Conservation (phyloP, 2,329 filamentous ascomycete species). For the Scedosporium dehoogii region DNA sequence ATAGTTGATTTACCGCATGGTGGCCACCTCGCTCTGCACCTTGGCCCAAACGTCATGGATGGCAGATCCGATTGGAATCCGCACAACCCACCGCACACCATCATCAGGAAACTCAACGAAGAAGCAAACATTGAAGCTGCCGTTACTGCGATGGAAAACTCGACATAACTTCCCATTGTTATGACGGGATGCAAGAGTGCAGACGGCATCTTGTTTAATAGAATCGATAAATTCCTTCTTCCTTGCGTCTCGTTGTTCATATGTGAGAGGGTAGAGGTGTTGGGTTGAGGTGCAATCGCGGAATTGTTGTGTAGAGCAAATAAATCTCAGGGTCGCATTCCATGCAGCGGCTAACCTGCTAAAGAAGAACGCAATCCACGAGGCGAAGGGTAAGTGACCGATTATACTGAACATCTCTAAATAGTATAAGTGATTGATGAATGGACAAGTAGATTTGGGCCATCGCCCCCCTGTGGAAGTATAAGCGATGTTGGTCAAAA, state of each 20-base stretch:
- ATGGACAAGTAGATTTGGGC: too few species aligned
- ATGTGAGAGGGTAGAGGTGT: background rate
- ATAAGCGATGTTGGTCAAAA: too few species aligned
- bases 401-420: too few species aligned
- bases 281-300: background rate
- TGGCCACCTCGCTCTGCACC: background rate
- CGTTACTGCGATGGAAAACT: background rate
- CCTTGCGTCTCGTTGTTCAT: background rate
- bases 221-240: background rate
- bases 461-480: too few species aligned
- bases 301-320: background rate
- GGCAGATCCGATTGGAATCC: background rate
- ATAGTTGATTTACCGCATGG: background rate
- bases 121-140: background rate
- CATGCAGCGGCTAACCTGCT: background rate
- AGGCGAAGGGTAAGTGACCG: too few species aligned
- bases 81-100: background rate
- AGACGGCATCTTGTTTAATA: background rate
- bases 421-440: too few species aligned
- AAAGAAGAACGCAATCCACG: background rate
- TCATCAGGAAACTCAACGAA: background rate
- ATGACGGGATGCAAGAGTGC: background rate
- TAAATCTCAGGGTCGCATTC: background rate
- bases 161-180: background rate
- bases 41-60: background rate